Percentiles rank a stretch among this genome's conserved stretches.
Evolutionary conservation across 192 early-diverging fungal genomes (phyloP).

Genomic region (Coemansia sp.): DNA sequence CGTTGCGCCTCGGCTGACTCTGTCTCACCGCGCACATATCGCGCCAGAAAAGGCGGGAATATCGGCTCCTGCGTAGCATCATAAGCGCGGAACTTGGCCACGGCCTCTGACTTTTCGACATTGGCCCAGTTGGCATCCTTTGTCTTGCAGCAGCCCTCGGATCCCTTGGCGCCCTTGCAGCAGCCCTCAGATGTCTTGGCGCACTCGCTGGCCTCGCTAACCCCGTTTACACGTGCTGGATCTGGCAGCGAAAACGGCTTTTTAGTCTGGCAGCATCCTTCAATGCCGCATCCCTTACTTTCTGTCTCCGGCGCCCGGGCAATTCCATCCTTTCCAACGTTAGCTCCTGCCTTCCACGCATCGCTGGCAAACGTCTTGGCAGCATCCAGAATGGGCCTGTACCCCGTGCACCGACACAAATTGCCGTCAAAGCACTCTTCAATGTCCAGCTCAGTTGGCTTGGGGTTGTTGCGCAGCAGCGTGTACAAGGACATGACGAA

Average conservation of each 20-base stretch:
- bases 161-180: constrained; percentile 9
- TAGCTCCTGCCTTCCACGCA: constrained; percentile 44
- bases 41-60: constrained; percentile 67
- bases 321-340: constrained; percentile 16
- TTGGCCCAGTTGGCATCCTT: constrained; percentile 21
- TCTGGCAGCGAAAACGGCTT: constrained; percentile 21
- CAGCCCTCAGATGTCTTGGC: constrained; percentile 3
- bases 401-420: constrained; percentile 90
- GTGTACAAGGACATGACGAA: constrained; percentile 88
- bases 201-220: neutral
- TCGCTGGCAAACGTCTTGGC: constrained; percentile 66
- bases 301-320: constrained; percentile 15
- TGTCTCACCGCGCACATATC: constrained; percentile 48
- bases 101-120: constrained; percentile 31
- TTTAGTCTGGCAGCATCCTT: constrained; percentile 55
- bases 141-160: neutral
- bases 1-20: constrained; percentile 14
- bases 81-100: constrained; percentile 59
- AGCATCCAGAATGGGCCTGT: constrained; percentile 82
- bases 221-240: constrained; percentile 10
- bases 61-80: constrained; percentile 66
- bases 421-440: constrained; percentile 88
- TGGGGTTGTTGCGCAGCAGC: constrained; percentile 69
- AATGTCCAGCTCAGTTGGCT: constrained; percentile 67
- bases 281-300: constrained; percentile 47